Base-by-base conservation (phyloP, 805 yeast species). In the Grigorovia transvaalensis region DNA sequence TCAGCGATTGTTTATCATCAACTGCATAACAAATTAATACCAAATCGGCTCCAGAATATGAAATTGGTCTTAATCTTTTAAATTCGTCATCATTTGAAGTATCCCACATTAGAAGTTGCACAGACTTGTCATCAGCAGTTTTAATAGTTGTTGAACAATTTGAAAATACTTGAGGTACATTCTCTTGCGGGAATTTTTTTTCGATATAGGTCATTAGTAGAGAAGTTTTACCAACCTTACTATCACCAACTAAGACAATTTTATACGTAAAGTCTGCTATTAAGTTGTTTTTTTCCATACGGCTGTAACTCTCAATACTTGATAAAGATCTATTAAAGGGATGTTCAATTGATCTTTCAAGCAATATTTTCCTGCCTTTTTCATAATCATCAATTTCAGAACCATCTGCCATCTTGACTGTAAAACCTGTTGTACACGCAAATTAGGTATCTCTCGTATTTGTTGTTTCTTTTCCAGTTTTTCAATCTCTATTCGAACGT, bases 41-140 rank as follows among this genome's bases (percentile, higher is more conserved):
- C 1, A 88, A 70, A 64, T 88, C 86, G 2, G 84, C 86, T 58
- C 86, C 95, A 6, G 90, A 84, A 62, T 88, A 88, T 45, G 85
- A 76, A 47, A 88, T 71, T 1, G 95, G 93, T 54, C 96, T 73
- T 51, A 87, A 70, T 50, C 95, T 71, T 63, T 84, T 90, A 62
- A 85, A 86, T 65, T 85, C 93, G 67, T 87, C 95, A 68, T 86
- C 93, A 2, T 95, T 93, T 0, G 95, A 95, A 0, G 95, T 86
- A 64, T 88, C 96, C 95, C 95, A 87, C 33, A 87, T 67, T 0
- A 88, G 86, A 57, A 88, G 67, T 61, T 84, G 89, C 19, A 84
- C 74, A n/a, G 67, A 57, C 59, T 79, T 77, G 29, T 72, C 70
- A 6, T 77, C 76, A 0, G 77, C 71, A 1, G 75, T 71, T 41